Evolutionary conservation across 2,329 filamentous ascomycete genomes (phyloP).

Genomic region (Penicillium italicum): DNA sequence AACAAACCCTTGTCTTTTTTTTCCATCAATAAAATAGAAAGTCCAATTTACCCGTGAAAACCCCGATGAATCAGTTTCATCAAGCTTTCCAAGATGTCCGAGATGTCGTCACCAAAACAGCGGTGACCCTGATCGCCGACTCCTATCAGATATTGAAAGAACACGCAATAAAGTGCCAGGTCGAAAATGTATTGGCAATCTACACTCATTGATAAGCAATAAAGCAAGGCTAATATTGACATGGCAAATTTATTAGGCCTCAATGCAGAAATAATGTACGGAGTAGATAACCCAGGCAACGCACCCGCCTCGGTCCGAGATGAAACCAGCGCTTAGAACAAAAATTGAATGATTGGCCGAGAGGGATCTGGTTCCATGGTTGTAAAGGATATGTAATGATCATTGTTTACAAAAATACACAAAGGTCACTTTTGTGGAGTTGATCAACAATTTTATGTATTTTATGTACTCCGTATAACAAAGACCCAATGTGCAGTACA

Average conservation of each 20-base stretch:
- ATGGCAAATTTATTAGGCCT: not conserved
- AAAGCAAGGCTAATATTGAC: not conserved
- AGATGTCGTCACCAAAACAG: not conserved
- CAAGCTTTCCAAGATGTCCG: not conserved
- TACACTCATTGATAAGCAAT: not conserved
- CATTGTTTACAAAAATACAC: not conserved
- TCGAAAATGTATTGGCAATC: not conserved
- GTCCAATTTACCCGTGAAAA: not conserved
- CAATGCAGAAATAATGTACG: not conserved
- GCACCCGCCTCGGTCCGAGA: not conserved
- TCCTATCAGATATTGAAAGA: not conserved
- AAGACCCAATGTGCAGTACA: not conserved
- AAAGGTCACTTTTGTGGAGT: not conserved
- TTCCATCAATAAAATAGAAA: not conserved
- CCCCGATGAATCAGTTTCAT: not conserved
- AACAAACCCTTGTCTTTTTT: not conserved
- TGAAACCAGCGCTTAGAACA: not conserved
- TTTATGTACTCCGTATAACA: not conserved
- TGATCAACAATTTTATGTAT: not conserved
- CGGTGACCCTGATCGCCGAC: not conserved
- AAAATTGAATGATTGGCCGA: not conserved
- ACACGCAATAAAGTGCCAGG: not conserved
- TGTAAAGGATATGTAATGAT: not conserved
- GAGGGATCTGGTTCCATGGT: not conserved
- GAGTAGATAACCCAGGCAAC: not conserved